Conservation (phyloP, 768 basidiomycete species). For the Trametes meyenii region DNA sequence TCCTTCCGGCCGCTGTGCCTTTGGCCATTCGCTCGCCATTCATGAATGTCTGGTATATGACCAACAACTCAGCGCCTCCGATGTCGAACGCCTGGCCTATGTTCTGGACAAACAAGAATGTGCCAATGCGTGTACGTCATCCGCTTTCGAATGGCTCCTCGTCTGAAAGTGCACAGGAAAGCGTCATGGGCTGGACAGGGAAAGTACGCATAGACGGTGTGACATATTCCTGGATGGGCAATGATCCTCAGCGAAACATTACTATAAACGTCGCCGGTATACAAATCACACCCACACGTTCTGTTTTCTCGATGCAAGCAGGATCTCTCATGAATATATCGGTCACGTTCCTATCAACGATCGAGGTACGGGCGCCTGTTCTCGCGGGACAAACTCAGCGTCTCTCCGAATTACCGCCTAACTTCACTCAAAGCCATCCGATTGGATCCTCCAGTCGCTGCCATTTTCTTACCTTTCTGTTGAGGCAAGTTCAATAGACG, state of each 20-base stretch:
- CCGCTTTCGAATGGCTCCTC: too few relatives aligned
- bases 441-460: conserved; percentile 41
- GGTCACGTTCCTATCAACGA: not conserved
- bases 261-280: conserved; percentile 24
- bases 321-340: conserved; percentile 43
- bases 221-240: conserved; percentile 22
- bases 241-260: not conserved
- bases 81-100: conserved; percentile 23
- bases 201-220: conserved; percentile 19
- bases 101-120: conserved; percentile 20
- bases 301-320: conserved; percentile 36
- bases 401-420: not conserved
- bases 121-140: not conserved
- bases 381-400: too few relatives aligned
- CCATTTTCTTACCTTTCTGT: conserved; percentile 44
- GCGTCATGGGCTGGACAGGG: conserved; percentile 20
- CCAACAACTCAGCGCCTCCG: not conserved
- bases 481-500: conserved; percentile 35
- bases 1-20: conserved; percentile 29
- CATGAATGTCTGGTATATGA: conserved; percentile 26
- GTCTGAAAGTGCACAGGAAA: not conserved
- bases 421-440: conserved; percentile 32
- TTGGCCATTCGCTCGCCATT: conserved; percentile 33
- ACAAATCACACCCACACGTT: conserved; percentile 40
- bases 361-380: too few relatives aligned